These are phyloP conservation scores for Mesembryanthemum crystallinum DNA, from an alignment of 148 eudicot species.

Conservation along the genomic window DNA sequence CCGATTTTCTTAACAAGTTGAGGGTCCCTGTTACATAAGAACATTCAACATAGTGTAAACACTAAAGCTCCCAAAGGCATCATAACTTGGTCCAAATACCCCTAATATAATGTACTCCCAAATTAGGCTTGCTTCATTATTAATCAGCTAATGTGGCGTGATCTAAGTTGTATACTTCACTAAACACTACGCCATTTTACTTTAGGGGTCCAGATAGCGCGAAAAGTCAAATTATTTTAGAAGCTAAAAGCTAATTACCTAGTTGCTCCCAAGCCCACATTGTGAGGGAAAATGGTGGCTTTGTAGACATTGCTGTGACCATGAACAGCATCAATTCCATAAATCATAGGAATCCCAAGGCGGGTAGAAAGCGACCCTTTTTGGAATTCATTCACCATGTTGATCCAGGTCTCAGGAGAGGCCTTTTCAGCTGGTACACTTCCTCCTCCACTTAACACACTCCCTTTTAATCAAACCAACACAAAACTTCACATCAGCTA, in stretches of 20 bases:
- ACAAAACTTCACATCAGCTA: neutral
- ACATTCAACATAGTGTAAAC: neutral
- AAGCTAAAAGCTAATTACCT: constrained; percentile 40
- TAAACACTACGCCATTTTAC: no score
- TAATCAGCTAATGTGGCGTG: no score
- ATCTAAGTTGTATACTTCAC: no score
- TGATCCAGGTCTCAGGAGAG: constrained; percentile 61
- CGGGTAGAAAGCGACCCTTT: constrained; percentile 66
- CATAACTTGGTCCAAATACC: no score
- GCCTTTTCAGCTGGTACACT: constrained; percentile 66
- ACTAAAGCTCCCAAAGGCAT: no score
- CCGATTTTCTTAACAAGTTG: constrained; percentile 63
- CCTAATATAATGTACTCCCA: no score
- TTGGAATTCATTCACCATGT: constrained; percentile 79
- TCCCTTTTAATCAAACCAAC: constrained; percentile 42
- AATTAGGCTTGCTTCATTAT: no score
- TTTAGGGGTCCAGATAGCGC: no score
- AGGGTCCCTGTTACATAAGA: constrained; percentile 49
- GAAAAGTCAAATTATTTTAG: no score
- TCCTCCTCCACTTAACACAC: constrained; percentile 80
- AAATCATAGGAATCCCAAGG: constrained; percentile 77
- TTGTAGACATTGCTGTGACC: constrained; percentile 71
- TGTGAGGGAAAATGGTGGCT: constrained; percentile 85
- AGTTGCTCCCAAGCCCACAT: constrained; percentile 77
- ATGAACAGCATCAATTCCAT: constrained; percentile 92